Conservation (phyloP, 306 rosid species). For the Dicorynia guianensis region DNA sequence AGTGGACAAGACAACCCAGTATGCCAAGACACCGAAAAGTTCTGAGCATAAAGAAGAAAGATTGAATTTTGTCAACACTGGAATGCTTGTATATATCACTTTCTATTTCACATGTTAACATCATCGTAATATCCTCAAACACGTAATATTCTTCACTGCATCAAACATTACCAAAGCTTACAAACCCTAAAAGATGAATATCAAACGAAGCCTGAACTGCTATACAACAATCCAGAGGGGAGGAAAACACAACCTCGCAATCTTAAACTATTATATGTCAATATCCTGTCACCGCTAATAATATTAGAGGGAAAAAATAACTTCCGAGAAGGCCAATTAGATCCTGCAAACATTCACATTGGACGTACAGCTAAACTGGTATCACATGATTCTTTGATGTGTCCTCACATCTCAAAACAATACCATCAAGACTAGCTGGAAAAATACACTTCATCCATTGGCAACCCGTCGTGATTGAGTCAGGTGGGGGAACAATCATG, state of each 20-base stretch:
- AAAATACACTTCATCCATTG: constrained; percentile 83
- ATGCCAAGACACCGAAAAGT: background rate
- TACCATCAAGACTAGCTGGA: constrained; percentile 87
- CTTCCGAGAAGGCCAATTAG: constrained; percentile 39
- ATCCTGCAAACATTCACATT: constrained; percentile 39
- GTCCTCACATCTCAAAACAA: constrained; percentile 87
- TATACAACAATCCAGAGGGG: constrained; percentile 52
- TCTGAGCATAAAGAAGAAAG: constrained; percentile 7
- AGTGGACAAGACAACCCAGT: no score
- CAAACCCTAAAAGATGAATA: constrained; percentile 55
- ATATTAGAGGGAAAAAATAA: constrained; percentile 53
- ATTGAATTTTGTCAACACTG: constrained; percentile 32
- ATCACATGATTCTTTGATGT: constrained; percentile 81
- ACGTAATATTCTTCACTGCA: constrained; percentile 54
- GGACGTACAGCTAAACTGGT: constrained; percentile 66
- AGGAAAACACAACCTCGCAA: constrained; percentile 42
- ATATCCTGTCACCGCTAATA: constrained; percentile 51
- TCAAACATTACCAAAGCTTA: constrained; percentile 62
- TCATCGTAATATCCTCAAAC: constrained; percentile 52
- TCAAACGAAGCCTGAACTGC: constrained; percentile 44
- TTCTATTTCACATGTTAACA: constrained; percentile 55
- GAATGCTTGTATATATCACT: background rate
- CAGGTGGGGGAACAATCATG: constrained; percentile 92
- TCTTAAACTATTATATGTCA: constrained; percentile 46
- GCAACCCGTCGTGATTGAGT: constrained; percentile 83